Base-by-base conservation (phyloP, 1,284 basidiomycete species). In the Gomphus sp. region DNA sequence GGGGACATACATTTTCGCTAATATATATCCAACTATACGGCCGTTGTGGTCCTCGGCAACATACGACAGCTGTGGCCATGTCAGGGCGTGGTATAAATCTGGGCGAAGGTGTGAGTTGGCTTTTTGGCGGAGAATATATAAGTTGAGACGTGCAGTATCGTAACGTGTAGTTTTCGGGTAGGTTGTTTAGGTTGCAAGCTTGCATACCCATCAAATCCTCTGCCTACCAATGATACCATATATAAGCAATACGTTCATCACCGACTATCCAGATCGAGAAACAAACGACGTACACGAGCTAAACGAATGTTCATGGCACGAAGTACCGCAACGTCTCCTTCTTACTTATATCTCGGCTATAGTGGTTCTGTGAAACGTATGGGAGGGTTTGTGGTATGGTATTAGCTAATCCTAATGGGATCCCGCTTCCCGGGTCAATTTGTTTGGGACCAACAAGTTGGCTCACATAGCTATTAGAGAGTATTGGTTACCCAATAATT, bases 61-160 rank as follows among this genome's bases (percentile, higher is more conserved):
- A 69, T 90, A 98, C 2, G 93, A 96, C 25, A 98, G 78, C 64
- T 93, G 87, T 1, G 95, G 95, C 95, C 95, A 98, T 9, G 88
- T 93, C 67, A 95, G 74, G 7, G 84, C 79, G 68, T 96, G 92
- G 70, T 92, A 93, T 54, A 93, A 78, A 77, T 95, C 94, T 97
- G 10, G 12, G 9, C 7, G 10, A 10, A 3, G 16, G 5, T 50
- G 39, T 54, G 37, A 39, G 51, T 28, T 28, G 28, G 18, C 12
- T 6, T 12, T 44, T 7, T n/a, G 22, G 18, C 22, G 9, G 31
- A 50, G 25, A 37, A 49, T 47, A 50, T 47, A 18, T n/a, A 53
- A 61, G 16, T 47, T n/a, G 9, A 25, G 9, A 74, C 89, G 61
- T 62, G 93, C 93, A 96, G 71, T 92, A 94, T 67, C 84, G 88